phyloP scores from a whole-genome alignment of 2,329 filamentous ascomycete genomes.

The Stromatinia cepivora region DNA sequence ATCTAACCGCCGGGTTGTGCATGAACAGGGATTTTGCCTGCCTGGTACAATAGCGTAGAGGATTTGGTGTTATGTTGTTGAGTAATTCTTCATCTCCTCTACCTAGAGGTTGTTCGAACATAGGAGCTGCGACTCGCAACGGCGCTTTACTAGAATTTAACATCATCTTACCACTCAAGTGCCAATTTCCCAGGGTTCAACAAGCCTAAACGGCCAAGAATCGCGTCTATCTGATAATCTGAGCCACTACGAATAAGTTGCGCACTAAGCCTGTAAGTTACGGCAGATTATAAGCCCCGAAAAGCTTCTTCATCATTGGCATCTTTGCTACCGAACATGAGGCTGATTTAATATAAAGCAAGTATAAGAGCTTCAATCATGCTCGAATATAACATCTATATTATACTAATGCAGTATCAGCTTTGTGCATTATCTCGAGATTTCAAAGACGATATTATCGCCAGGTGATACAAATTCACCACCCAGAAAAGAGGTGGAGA shows the following conservation, averaged over 20 bases:
- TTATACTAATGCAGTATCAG: not conserved
- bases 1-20: not conserved
- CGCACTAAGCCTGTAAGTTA: not conserved
- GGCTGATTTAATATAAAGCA: not conserved
- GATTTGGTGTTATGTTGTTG: not conserved
- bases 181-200: not conserved
- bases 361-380: not conserved
- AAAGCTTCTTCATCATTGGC: constrained; percentile 11
- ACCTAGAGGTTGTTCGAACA: not conserved
- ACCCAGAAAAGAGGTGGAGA: no score
- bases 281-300: not conserved
- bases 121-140: not conserved
- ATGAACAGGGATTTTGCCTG: not conserved
- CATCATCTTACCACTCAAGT: not conserved
- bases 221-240: not conserved
- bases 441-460: not conserved
- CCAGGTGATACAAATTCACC: not conserved
- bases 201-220: not conserved
- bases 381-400: not conserved
- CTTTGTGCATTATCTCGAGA: not conserved
- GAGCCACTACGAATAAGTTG: not conserved
- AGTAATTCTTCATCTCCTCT: no score
- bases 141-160: not conserved
- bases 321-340: not conserved
- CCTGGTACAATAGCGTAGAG: no score